Evolutionary conservation across 2,329 filamentous ascomycete species (phyloP).

Genomic region (Clonostachys byssicola): DNA sequence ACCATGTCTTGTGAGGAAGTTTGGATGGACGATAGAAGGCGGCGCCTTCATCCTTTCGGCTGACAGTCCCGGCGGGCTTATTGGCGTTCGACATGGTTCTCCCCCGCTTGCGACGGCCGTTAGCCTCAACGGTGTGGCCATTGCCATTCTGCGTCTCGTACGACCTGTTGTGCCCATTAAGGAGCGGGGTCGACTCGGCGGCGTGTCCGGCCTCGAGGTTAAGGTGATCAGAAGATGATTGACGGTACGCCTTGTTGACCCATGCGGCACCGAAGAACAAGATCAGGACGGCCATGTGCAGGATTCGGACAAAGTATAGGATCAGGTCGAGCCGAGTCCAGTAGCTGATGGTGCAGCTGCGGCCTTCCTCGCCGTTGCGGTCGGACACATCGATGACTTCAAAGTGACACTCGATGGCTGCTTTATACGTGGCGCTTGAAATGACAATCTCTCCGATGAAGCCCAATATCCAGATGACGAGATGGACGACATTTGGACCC

Average conservation of each 20-base stretch:
- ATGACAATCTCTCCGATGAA: slow-evolving; percentile 71
- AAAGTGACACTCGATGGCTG: slow-evolving; percentile 66
- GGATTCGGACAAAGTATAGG: slow-evolving; percentile 64
- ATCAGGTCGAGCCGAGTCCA: slow-evolving; percentile 54
- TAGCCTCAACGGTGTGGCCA: background rate
- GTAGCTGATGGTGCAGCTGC: slow-evolving; percentile 20
- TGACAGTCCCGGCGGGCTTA: slow-evolving; percentile 12
- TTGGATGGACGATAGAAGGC: slow-evolving; percentile 89
- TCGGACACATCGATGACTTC: slow-evolving; percentile 13
- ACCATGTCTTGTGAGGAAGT: slow-evolving; percentile 86
- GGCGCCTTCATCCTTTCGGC: slow-evolving; percentile 56
- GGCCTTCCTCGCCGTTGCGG: slow-evolving; percentile 10
- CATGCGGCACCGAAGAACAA: slow-evolving; percentile 37
- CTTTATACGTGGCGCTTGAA: slow-evolving; percentile 60
- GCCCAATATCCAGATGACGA: slow-evolving; percentile 73
- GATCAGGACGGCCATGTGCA: slow-evolving; percentile 59
- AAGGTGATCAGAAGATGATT: slow-evolving; percentile 16
- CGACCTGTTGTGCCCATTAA: slow-evolving; percentile 36
- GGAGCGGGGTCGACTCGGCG: slow-evolving; percentile 60
- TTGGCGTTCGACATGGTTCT: slow-evolving; percentile 30
- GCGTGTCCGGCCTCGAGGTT: slow-evolving; percentile 30
- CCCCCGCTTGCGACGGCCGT: slow-evolving; percentile 21
- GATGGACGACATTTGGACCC: slow-evolving; percentile 75
- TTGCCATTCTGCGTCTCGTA: slow-evolving; percentile 26
- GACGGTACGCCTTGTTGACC: slow-evolving; percentile 31